These are phyloP conservation scores for Cyclotella baltica DNA, from an alignment of 108 stramenopile species.

Conservation along the genomic window DNA sequence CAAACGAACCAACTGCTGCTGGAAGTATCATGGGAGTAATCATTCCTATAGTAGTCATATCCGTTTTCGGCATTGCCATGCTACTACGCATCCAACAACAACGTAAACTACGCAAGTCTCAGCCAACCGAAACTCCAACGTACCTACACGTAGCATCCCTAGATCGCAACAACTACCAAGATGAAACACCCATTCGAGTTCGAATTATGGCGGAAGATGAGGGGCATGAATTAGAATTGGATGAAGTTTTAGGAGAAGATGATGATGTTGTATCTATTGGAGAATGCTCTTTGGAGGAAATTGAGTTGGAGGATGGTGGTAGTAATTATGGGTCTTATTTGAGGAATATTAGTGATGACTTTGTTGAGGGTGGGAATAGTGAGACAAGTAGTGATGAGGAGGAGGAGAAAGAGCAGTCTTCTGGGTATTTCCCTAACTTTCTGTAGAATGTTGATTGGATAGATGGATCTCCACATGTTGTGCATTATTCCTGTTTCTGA, in stretches of 20 bases:
- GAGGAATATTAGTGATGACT: conserved; percentile 20
- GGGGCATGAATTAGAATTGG: conserved; percentile 31
- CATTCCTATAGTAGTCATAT: not conserved
- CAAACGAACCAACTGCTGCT: conserved; percentile 1
- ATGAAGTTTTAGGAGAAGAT: conserved; percentile 32
- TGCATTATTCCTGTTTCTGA: too few species aligned
- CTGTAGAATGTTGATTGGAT: too few species aligned
- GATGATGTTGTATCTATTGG: conserved; percentile 34
- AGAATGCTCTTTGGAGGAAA: conserved; percentile 45
- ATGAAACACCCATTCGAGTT: conserved; percentile 40
- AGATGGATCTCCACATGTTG: too few species aligned
- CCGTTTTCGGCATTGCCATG: not conserved
- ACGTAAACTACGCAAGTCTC: not conserved
- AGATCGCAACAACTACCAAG: conserved; percentile 28
- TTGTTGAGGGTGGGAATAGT: not conserved
- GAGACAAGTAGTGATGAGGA: not conserved
- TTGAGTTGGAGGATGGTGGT: conserved; percentile 35
- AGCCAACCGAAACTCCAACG: not conserved
- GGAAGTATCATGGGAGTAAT: conserved; percentile 2
- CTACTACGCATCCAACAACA: conserved; percentile 6
- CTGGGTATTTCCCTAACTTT: not conserved
- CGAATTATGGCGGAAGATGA: conserved; percentile 33
- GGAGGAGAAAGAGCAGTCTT: too few species aligned
- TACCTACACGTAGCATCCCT: not conserved
- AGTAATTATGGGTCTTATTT: conserved; percentile 16